Base-by-base conservation (phyloP, 1,284 basidiomycete species). In the Ustilago crameri region DNA sequence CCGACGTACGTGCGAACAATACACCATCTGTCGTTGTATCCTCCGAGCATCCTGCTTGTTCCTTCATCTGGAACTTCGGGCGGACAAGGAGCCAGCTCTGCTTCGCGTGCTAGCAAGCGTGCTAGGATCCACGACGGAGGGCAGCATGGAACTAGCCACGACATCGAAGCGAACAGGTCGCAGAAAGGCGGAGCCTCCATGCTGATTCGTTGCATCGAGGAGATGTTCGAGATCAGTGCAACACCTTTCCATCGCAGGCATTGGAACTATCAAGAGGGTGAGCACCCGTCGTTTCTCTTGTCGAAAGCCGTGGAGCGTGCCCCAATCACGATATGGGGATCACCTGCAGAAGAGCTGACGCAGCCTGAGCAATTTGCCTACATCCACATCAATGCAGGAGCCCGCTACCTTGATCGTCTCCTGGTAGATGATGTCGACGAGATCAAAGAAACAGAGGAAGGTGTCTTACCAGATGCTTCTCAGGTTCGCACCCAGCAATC, bases 241-340 rank as follows among this genome's bases (percentile, higher is more conserved):
- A 89, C 90, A 65, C 86, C 90, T 7, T 87, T 93, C 9, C 84
- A 88, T n/a, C 86, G 93, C 52, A 89, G 87, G 61, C 90, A 90
- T 75, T 95, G 92, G 92, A 92, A 91, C 64, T 89, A 91, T 58
- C 86, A 86, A 23, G 88, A 88, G 63, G 93, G 92, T 91, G 52
- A 64, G 61, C 37, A 35, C 24, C 34, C 40, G 5, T 60, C 38
- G 47, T 18, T 38, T n/a, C 15, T 30, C 30, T 12, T 12, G 30
- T 30, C 12, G 30, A 7, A 30, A 30, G 30, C n/a, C n/a, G n/a
- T n/a, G n/a, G n/a, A n/a, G n/a, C n/a, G n/a, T n/a, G n/a, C n/a
- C n/a, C n/a, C n/a, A n/a, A n/a, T n/a, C 22, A 32, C 30, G 27
- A 32, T 3, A 2, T 27, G n/a, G n/a, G n/a, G n/a, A n/a, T n/a